These are phyloP conservation scores for Kalmanozyma brasiliensis DNA, from an alignment of 1,284 basidiomycete genomes.

Conservation along the genomic window DNA sequence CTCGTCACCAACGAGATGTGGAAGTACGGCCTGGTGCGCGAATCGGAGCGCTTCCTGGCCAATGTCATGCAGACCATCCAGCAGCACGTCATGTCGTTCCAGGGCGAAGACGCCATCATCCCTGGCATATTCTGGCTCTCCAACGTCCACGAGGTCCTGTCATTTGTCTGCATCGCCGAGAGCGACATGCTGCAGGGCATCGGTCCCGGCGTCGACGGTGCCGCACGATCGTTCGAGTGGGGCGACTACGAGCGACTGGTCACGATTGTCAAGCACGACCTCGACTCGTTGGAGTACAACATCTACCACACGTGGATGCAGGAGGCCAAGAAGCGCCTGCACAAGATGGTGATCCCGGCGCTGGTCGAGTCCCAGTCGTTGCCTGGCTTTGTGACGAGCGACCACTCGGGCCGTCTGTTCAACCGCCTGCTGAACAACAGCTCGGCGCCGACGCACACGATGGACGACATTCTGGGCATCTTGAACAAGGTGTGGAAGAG, in stretches of 20 bases:
- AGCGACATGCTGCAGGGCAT: constrained; percentile 98
- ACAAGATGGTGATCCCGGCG: constrained; percentile 98
- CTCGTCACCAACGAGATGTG: constrained; percentile 99
- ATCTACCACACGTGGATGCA: constrained; percentile 99
- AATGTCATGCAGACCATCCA: constrained; percentile 99
- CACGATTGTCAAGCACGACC: constrained; percentile 96
- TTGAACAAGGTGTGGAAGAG: constrained; percentile 99
- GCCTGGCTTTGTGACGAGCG: constrained; percentile 96
- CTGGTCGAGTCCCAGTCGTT: constrained; percentile 96
- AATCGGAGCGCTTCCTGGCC: constrained; percentile 96
- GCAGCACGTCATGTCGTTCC: constrained; percentile 92
- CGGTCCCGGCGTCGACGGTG: constrained; percentile 87
- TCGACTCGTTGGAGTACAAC: constrained; percentile 98
- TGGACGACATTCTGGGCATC: constrained; percentile 98
- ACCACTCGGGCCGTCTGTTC: constrained; percentile 90
- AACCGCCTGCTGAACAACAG: constrained; percentile 84
- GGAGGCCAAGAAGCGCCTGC: constrained; percentile 94
- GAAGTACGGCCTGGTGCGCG: constrained; percentile 96
- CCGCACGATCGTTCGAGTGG: constrained; percentile 94
- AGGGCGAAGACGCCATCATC: constrained; percentile 91
- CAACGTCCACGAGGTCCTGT: constrained; percentile 99
- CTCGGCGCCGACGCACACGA: constrained; percentile 88
- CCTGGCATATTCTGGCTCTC: constrained; percentile 99
- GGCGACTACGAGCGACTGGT: constrained; percentile 95
- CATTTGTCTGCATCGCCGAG: constrained; percentile 98